Evolutionary conservation across 192 early-diverging fungal species (phyloP), one percentile per base, ranked within the genome.

Genomic region (Phycomyces nitens): DNA sequence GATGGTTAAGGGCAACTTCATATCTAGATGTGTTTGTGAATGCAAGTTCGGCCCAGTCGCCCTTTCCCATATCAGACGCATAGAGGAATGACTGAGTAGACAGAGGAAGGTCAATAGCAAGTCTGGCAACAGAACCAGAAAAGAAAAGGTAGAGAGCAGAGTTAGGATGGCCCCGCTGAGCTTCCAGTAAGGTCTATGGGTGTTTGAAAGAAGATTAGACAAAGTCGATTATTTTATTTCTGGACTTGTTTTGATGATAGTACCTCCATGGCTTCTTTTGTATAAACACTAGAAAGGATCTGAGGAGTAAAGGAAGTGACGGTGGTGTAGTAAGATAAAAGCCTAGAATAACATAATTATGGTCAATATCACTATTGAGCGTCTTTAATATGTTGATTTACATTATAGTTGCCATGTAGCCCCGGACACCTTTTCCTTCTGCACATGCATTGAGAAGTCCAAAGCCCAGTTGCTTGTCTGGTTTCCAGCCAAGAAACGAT

Each of bases 141-240:
- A 84, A 84, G 53, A 74, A 81, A 0, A 81, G 54, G 51, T 81
- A 81, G 38, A 81, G 75, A 4, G 80, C 75, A 1, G 82, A 84
- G 23, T 81, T 73, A 1, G 75, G 77, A 58, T 77, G 79, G 16
- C 69, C 58, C 27, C 61, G 53, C 22, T 79, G 71, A 6, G 79
- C 77, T 8, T 77, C 82, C 29, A 76, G 60, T 15, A 84, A 54
- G 11, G 71, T 74, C 70, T 68, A 39, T 50, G 15, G 9, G 38
- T 14, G 20, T 18, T 34, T 55, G 41, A 22, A 51, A 40, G 52
- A 52, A 4, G n/a, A 39, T 20, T 39, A 20, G 16, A 10, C 53
- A n/a, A 40, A n/a, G n/a, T n/a, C n/a, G n/a, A n/a, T n/a, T n/a
- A n/a, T n/a, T n/a, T n/a, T n/a, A n/a, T n/a, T n/a, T n/a, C n/a